Base-by-base conservation (phyloP, 208 protist genomes). In the Herpetomonas samuelpessoai region DNA sequence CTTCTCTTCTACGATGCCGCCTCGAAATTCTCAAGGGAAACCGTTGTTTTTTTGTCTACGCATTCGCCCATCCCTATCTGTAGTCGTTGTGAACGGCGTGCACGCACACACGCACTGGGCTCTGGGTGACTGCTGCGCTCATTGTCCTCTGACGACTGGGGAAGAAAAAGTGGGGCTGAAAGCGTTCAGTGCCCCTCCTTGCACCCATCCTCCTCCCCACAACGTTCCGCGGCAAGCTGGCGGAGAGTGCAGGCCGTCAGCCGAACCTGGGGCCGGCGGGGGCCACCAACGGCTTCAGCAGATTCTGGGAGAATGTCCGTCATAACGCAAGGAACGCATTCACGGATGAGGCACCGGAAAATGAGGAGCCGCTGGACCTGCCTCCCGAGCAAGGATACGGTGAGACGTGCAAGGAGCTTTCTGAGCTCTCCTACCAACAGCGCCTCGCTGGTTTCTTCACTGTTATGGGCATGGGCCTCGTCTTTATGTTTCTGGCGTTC, bases 361-460 rank as follows among this genome's bases (percentile, higher is more conserved):
- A 84, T 18, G 75, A 83, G 18, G 76, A 62, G 27, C 52, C 86
- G 18, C 50, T 90, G 56, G 70, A 85, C 27, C 58, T 85, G 61
- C 83, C 86, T 1, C 27, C 52, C 47, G 82, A 86, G 35, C 67
- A 67, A 48, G 76, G 77, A 25, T 75, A 83, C 30, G 35, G 71
- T 29, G 73, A 79, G 1, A 75, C 71, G 1, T 26, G 89, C 3
- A 75, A 72, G 14, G 86, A 92, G 57, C 84, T 93, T 72, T 68
- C 83, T 1, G 57, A 84, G 22, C 70, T 97, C n/a, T 79, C 77
- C 22, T 92, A 88, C 71, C 63, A 65, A 44, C 83, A 97, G 74
- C 74, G 91, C 25, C 72, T 97, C 60, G 56, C 74, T 3, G 87
- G 81, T 19, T 97, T 97, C 57, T 74, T 88, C n/a, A 62, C 91